Evolutionary conservation across 345 rosid species (phyloP), one percentile per base, ranked within the genome.

Genomic region (Balakata baccata): DNA sequence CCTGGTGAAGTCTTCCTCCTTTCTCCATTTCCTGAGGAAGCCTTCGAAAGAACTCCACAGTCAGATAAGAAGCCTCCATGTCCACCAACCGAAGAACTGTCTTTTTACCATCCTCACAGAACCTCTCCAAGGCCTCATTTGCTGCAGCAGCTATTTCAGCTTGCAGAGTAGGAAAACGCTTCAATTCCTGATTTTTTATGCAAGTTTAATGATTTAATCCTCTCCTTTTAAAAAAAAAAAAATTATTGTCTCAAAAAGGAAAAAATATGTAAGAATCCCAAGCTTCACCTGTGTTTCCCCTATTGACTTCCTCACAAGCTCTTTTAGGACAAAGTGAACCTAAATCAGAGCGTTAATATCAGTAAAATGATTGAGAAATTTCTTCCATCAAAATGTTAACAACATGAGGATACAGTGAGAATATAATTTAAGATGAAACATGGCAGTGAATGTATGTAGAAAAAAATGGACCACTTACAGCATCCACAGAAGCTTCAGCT

Each of bases 321-420:
- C 85, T 72, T 81, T 81, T 22, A 81, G 66, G 46, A 81, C 82
- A 58, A 81, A 81, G 56, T 81, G 85, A 38, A 81, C 85, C 85
- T 81, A 29, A 45, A 71, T 61, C 20, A 53, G 66, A 70, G 56
- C 37, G 46, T 67, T 43, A 45, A 75, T n/a, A 23, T 39, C 50
- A 63, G 67, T 20, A 10, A 72, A 52, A 14, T 41, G 25, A 50
- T 3, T n/a, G n/a, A 53, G 16, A 5, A 46, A 38, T 37, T 5
- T 29, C 52, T 68, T 17, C 34, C 47, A n/a, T 38, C 51, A 4
- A 1, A 14, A 70, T 25, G 25, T 71, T 17, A 77, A 56, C 23
- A 25, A 39, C 8, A n/a, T n/a, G n/a, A n/a, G n/a, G n/a, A n/a
- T n/a, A n/a, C n/a, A n/a, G n/a, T n/a, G n/a, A n/a, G n/a, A n/a